Conservation (phyloP, 1,284 basidiomycete species). For the Ustilago hordei region DNA sequence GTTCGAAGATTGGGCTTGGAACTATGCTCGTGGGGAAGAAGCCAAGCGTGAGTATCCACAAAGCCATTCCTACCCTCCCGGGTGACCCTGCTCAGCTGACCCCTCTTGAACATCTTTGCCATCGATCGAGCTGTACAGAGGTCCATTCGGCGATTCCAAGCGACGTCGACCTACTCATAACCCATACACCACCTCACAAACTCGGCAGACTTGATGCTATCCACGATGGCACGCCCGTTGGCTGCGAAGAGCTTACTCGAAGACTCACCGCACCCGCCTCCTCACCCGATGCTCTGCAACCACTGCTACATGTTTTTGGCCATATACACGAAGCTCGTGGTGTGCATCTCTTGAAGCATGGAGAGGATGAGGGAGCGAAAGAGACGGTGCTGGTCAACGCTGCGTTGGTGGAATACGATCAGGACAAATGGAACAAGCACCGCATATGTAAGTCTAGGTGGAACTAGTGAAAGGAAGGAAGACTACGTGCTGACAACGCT, state of each 20-base stretch:
- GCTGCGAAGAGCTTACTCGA: constrained; percentile 48
- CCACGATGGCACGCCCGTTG: constrained; percentile 39
- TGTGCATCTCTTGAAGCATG: constrained; percentile 16
- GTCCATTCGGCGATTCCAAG: constrained; percentile 22
- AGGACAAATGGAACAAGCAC: constrained; percentile 18
- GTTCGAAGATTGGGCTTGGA: constrained; percentile 56
- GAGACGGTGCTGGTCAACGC: constrained; percentile 51
- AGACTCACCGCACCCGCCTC: constrained; percentile 5
- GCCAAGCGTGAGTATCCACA: constrained; percentile 3
- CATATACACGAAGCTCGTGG: constrained; percentile 55
- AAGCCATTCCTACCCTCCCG: neutral
- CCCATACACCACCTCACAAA: constrained; percentile 35
- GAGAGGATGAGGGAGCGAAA: neutral
- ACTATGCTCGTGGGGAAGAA: constrained; percentile 32
- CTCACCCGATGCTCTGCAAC: constrained; percentile 19
- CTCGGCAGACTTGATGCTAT: constrained; percentile 38
- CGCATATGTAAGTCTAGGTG: constrained; percentile 20
- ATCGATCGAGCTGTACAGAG: neutral
- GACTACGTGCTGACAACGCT: neutral
- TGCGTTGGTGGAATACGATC: constrained; percentile 53
- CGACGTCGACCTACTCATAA: constrained; percentile 47
- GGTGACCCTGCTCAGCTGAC: neutral
- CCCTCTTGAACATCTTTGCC: neutral
- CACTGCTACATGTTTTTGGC: constrained; percentile 45
- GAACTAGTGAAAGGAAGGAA: neutral